Conservation (phyloP, 345 rosid species). For the Firmiana major region DNA sequence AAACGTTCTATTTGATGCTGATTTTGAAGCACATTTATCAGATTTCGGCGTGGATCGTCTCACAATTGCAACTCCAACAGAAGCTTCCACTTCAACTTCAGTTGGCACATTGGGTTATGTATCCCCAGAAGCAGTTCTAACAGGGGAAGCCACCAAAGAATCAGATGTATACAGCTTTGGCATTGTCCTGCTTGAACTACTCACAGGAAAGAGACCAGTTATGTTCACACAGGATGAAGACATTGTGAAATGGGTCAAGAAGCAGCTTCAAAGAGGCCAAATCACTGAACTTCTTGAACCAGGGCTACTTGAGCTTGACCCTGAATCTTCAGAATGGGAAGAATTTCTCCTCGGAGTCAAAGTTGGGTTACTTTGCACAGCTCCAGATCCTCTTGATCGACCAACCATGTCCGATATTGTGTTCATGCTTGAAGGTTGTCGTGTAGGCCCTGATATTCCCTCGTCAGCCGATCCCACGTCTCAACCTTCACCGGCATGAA, state of each 20-base stretch:
- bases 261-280: slow-evolving; percentile 83
- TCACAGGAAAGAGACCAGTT: slow-evolving; percentile 83
- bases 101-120: slow-evolving; percentile 77
- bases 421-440: slow-evolving; percentile 99
- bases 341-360: slow-evolving; percentile 90
- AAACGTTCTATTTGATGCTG: slow-evolving; percentile 86
- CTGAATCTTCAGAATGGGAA: slow-evolving; percentile 98
- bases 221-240: slow-evolving; percentile 93
- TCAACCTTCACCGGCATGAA: slow-evolving; percentile 75
- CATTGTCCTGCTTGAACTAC: slow-evolving; percentile 74
- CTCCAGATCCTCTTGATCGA: slow-evolving; percentile 81
- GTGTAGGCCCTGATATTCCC: slow-evolving; percentile 81
- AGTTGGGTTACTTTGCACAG: slow-evolving; percentile 91
- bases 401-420: slow-evolving; percentile 87
- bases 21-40: slow-evolving; percentile 91
- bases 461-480: slow-evolving; percentile 86
- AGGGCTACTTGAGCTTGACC: slow-evolving; percentile 85
- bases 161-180: slow-evolving; percentile 94
- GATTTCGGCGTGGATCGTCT: slow-evolving; percentile 82
- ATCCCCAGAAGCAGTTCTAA: slow-evolving; percentile 64
- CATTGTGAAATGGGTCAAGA: slow-evolving; percentile 97
- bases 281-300: slow-evolving; percentile 82
- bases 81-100: slow-evolving; percentile 55
- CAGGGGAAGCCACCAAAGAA: slow-evolving; percentile 65
- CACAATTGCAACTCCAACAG: slow-evolving; percentile 45